phyloP scores from a whole-genome alignment of 2,329 filamentous ascomycete species.

The Pestalotiopsis sp. region DNA sequence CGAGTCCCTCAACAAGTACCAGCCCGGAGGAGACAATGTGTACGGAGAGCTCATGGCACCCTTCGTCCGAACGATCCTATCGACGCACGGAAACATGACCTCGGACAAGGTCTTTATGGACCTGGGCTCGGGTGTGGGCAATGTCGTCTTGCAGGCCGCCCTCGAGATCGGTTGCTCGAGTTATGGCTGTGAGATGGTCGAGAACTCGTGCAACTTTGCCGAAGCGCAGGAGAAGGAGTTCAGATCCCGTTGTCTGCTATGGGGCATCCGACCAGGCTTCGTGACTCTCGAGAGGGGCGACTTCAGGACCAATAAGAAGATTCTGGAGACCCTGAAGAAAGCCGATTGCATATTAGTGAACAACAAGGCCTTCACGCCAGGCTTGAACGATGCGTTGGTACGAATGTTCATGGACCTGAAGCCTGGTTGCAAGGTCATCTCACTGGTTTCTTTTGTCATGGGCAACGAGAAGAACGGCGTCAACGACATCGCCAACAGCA shows the following conservation, averaged over 20 bases:
- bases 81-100: constrained; percentile 73
- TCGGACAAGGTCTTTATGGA: constrained; percentile 90
- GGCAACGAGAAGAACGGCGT: constrained; percentile 73
- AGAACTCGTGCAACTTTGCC: constrained; percentile 82
- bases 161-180: constrained; percentile 92
- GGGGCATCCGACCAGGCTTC: constrained; percentile 80
- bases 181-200: constrained; percentile 97
- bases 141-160: constrained; percentile 91
- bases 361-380: constrained; percentile 92
- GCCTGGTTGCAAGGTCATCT: constrained; percentile 85
- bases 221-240: constrained; percentile 83
- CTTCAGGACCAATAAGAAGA: constrained; percentile 74
- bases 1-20: constrained; percentile 80
- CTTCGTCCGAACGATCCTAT: constrained; percentile 82
- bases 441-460: constrained; percentile 87
- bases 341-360: constrained; percentile 98
- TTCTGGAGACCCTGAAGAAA: constrained; percentile 73
- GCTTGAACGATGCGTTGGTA: constrained; percentile 82
- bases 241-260: constrained; percentile 79
- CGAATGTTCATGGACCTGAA: constrained; percentile 94
- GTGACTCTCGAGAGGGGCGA: constrained; percentile 83
- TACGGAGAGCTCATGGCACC: constrained; percentile 90
- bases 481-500: constrained; percentile 72
- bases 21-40: constrained; percentile 89
- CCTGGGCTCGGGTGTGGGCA: constrained; percentile 92